Percentiles rank a stretch among this genome's conserved stretches.
Evolutionary conservation across 495 filamentous ascomycete species (phyloP).

Genomic region (Patellaria atrata): DNA sequence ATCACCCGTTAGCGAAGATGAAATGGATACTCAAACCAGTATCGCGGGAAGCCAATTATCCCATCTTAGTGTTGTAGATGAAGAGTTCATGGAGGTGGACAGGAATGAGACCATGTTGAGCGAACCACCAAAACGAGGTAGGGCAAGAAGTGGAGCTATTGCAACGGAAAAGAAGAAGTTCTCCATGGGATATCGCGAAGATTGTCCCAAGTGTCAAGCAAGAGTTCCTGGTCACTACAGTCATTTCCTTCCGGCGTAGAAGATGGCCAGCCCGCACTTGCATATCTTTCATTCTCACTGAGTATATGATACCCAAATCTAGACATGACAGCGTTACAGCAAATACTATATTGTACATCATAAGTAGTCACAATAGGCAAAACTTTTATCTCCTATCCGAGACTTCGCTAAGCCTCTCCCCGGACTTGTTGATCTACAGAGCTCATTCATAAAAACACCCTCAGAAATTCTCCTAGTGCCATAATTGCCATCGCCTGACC

Average conservation of each 20-base stretch:
- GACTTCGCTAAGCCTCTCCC: no score
- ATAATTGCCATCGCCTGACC: constrained; percentile 68
- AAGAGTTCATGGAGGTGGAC: constrained; percentile 14
- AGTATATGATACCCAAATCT: no score
- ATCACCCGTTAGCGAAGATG: constrained; percentile 57
- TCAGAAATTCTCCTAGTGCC: constrained; percentile 50
- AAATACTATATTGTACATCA: no score
- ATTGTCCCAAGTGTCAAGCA: constrained; percentile 72
- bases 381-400: no score
- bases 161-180: constrained; percentile 50
- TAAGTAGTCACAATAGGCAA: no score
- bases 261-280: no score
- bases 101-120: neutral
- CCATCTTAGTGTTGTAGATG: constrained; percentile 13
- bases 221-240: constrained; percentile 79
- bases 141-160: constrained; percentile 32
- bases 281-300: no score
- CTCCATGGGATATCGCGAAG: constrained; percentile 70
- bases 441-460: constrained; percentile 35
- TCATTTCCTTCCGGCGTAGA: constrained; percentile 44
- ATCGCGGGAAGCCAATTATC: constrained; percentile 19
- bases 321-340: no score
- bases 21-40: constrained; percentile 22
- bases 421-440: no score
- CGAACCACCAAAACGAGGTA: constrained; percentile 25